phyloP scores from a whole-genome alignment of 345 rosid species.

The Linum usitatissimum region DNA sequence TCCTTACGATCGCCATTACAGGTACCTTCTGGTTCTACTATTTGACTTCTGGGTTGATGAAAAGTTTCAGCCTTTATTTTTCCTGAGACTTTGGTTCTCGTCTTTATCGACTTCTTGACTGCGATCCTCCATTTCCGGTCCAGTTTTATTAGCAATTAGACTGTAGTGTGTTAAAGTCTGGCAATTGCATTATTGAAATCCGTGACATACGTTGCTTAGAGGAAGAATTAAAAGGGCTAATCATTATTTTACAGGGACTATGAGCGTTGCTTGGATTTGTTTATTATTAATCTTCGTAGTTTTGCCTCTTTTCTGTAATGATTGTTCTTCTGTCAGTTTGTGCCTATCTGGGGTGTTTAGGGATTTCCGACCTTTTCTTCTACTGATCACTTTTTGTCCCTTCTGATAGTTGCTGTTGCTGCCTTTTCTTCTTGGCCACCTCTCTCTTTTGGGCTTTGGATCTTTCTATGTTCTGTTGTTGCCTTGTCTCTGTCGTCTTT shows the following conservation, averaged over 20 bases:
- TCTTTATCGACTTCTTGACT: not conserved
- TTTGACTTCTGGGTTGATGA: not conserved
- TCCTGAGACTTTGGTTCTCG: not conserved
- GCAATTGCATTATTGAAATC: not conserved
- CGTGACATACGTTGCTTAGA: not conserved
- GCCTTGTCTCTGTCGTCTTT: not conserved
- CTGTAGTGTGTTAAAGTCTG: not conserved
- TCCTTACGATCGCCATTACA: slow-evolving; percentile 79
- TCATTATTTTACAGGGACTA: no score
- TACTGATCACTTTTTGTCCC: not conserved
- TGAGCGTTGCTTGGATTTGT: not conserved
- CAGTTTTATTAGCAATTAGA: not conserved
- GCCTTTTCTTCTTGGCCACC: not conserved
- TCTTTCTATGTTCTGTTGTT: not conserved
- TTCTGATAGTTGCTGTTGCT: not conserved
- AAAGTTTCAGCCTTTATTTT: not conserved
- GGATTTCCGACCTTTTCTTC: not conserved
- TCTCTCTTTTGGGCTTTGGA: not conserved
- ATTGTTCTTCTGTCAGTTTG: not conserved
- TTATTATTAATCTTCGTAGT: not conserved
- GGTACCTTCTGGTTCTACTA: slow-evolving; percentile 20
- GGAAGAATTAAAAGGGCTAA: not conserved
- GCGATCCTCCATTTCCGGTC: not conserved
- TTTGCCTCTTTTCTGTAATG: not conserved
- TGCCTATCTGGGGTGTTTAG: not conserved